Conservation (phyloP, 179 eudicot species). For the Spinacia oleracea region DNA sequence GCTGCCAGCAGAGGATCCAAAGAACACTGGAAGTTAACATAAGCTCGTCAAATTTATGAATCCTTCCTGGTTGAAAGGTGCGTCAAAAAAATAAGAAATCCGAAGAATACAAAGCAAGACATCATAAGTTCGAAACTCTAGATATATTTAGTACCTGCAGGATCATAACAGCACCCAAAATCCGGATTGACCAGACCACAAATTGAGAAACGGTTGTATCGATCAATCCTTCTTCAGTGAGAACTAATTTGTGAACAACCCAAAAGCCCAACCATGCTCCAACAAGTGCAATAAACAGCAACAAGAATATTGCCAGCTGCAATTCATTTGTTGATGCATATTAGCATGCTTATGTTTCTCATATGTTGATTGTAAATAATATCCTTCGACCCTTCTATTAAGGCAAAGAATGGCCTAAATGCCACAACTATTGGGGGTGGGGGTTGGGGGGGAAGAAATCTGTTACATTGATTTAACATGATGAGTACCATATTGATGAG, state of each 20-base stretch:
- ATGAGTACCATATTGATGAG: too few relatives aligned
- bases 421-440: not conserved
- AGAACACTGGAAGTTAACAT: slow-evolving; percentile 57
- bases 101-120: not conserved
- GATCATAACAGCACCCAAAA: slow-evolving; percentile 69
- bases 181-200: slow-evolving; percentile 82
- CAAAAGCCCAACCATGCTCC: slow-evolving; percentile 99
- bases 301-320: slow-evolving; percentile 69
- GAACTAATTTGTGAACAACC: slow-evolving; percentile 78
- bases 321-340: slow-evolving; percentile 23
- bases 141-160: slow-evolving; percentile 58
- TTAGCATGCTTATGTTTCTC: slow-evolving; percentile 14
- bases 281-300: slow-evolving; percentile 60
- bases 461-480: too few relatives aligned
- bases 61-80: not conserved
- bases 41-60: slow-evolving; percentile 19
- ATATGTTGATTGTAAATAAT: not conserved
- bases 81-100: slow-evolving; percentile 2
- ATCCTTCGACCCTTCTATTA: not conserved
- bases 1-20: slow-evolving; percentile 75
- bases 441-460: not conserved
- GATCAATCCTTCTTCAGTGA: slow-evolving; percentile 76
- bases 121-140: not conserved
- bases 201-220: slow-evolving; percentile 63
- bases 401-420: not conserved